phyloP scores from a whole-genome alignment of 2,329 filamentous ascomycete species.

The Amphichorda felina region DNA sequence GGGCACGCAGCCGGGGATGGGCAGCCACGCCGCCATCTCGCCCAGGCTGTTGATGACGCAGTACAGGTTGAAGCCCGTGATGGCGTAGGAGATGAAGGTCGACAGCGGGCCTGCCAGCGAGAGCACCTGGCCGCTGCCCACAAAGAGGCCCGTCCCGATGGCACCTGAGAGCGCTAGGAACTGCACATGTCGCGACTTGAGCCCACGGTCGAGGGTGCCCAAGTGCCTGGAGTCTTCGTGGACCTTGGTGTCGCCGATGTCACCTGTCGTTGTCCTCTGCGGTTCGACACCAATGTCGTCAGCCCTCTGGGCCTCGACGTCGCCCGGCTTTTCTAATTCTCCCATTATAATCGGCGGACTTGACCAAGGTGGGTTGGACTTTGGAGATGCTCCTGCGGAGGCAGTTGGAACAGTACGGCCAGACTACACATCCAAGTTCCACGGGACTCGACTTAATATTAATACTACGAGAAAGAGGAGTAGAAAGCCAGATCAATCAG shows the following conservation, averaged over 20 bases:
- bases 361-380: too few relatives aligned
- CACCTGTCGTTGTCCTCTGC: background rate
- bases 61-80: conserved; percentile 34
- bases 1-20: conserved; percentile 38
- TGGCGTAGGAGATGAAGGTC: conserved; percentile 26
- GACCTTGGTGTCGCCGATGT: conserved; percentile 6
- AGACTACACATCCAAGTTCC: too few relatives aligned
- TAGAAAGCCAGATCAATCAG: too few relatives aligned
- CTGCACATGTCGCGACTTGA: conserved; percentile 28
- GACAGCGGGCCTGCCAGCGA: conserved; percentile 28
- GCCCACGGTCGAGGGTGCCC: conserved; percentile 21
- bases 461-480: too few relatives aligned
- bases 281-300: too few relatives aligned
- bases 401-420: too few relatives aligned
- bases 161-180: conserved; percentile 28
- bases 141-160: conserved; percentile 31
- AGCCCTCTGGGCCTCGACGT: too few relatives aligned
- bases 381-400: too few relatives aligned
- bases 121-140: conserved; percentile 29
- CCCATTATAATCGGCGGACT: too few relatives aligned
- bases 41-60: conserved; percentile 36
- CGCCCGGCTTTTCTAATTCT: too few relatives aligned
- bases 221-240: conserved; percentile 15
- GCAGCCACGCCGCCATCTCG: conserved; percentile 51
- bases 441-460: too few relatives aligned